Evolutionary conservation across 352 stramenopile species (phyloP), one percentile per base, ranked within the genome.

Genomic region (Phytopythium aichiense): DNA sequence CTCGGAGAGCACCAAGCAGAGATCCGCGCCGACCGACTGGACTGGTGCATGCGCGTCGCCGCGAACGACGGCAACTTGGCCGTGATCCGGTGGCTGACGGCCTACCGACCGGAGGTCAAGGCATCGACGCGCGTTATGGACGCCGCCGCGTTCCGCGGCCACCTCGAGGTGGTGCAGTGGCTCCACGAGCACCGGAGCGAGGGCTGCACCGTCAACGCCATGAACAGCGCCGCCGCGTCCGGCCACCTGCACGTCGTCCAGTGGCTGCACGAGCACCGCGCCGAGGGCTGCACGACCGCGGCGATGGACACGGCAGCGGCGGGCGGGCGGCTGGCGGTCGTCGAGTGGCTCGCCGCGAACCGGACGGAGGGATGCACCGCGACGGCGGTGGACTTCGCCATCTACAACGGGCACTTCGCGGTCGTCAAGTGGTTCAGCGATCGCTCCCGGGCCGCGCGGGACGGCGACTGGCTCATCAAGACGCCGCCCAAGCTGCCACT

Each of bases 391-490:
- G 74, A 83, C 59, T 88, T 87, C 53, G 84, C 84, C 18, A 75
- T 79, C 28, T 88, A 80, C 73, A 89, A 88, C 51, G 77, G 80
- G 23, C 76, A 93, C 51, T 66, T 89, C 25, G 56, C 80, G 16
- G 76, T 89, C 12, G 70, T 89, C 16, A 76, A 75, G 57, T 91
- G 66, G 64, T 77, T 81, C 61, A 74, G 70, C 49, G 66, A 79
- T 22, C 71, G 8, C 42, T 63, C 62, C 12, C 63, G 63, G 25
- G 58, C 63, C 25, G 76, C 77, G 7, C 81, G 86, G 69, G 72
- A 79, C 40, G 70, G 60, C 31, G 53, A 58, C 35, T 58, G 53
- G 53, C 35, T 58, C 20, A 48, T 58, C 33, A 58, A 58, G 33
- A 23, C 33, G 30, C 53, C 30, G 23, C 8, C 18, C n/a, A 48